phyloP scores from a whole-genome alignment of 305 asterid species.

The Nicotiana rustica region DNA sequence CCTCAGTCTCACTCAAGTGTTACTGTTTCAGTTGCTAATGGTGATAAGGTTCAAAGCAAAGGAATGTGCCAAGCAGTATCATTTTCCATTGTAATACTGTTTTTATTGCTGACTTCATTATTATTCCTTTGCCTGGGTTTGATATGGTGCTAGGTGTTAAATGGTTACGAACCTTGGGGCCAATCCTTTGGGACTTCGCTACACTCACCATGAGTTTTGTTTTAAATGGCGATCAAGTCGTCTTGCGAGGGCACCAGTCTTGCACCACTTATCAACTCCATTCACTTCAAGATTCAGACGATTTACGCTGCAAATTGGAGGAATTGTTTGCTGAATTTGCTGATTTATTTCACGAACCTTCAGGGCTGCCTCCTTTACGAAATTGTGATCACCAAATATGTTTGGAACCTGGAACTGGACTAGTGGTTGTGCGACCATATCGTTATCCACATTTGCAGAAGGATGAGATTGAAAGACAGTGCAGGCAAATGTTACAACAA shows the following conservation, averaged over 20 bases:
- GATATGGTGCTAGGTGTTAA: constrained; percentile 21
- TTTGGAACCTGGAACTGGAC: background rate
- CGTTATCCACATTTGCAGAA: background rate
- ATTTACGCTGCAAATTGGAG: background rate
- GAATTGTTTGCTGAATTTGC: background rate
- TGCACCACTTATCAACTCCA: background rate
- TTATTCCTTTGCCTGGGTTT: background rate
- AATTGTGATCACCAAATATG: background rate
- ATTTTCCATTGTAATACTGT: background rate
- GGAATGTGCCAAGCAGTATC: background rate
- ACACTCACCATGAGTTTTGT: constrained; percentile 10
- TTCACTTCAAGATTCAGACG: background rate
- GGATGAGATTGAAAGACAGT: constrained; percentile 17
- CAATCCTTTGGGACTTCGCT: background rate
- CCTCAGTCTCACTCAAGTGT: too few relatives aligned
- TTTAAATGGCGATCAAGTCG: background rate
- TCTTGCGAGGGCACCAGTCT: background rate
- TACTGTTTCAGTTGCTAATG: background rate
- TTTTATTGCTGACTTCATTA: background rate
- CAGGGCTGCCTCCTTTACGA: background rate
- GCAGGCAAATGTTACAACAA: background rate
- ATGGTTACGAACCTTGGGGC: background rate
- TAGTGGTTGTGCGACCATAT: constrained; percentile 3
- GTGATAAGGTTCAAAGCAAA: background rate
- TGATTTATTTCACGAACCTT: background rate